Evolutionary conservation across 345 rosid species (phyloP).

Genomic region (Boechera divaricarpa): DNA sequence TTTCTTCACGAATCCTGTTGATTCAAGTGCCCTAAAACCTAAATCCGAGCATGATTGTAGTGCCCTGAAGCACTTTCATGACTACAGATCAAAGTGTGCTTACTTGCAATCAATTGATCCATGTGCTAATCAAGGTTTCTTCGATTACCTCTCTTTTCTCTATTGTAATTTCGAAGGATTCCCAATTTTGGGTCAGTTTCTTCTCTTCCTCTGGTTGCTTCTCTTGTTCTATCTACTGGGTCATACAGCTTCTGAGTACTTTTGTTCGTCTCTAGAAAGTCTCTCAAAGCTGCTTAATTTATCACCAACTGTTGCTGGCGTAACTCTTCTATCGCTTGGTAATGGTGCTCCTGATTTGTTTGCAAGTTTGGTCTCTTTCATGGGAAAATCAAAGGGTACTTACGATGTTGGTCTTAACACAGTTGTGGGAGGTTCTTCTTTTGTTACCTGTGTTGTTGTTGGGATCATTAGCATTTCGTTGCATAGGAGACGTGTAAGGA

Average conservation of each 20-base stretch:
- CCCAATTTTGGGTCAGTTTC: slow-evolving; percentile 53
- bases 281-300: slow-evolving; percentile 75
- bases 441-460: slow-evolving; percentile 77
- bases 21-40: slow-evolving; percentile 31
- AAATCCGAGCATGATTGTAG: slow-evolving; percentile 43
- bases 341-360: slow-evolving; percentile 94
- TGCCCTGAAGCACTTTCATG: slow-evolving; percentile 46
- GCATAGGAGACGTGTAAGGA: slow-evolving; percentile 45
- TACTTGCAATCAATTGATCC: slow-evolving; percentile 59
- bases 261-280: slow-evolving; percentile 78
- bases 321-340: slow-evolving; percentile 83
- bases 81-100: slow-evolving; percentile 61
- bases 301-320: slow-evolving; percentile 87
- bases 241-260: slow-evolving; percentile 78
- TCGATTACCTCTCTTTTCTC: slow-evolving; percentile 77
- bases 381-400: slow-evolving; percentile 59
- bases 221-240: slow-evolving; percentile 81
- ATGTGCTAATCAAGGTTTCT: slow-evolving; percentile 78
- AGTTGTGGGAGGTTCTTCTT: slow-evolving; percentile 82
- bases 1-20: slow-evolving; percentile 31
- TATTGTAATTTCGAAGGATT: slow-evolving; percentile 66
- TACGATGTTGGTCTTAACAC: slow-evolving; percentile 77
- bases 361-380: slow-evolving; percentile 82
- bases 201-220: slow-evolving; percentile 76
- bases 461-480: slow-evolving; percentile 66